Conservation (phyloP, 2,329 filamentous ascomycete genomes). For the Beauveria rudraprayagi region DNA sequence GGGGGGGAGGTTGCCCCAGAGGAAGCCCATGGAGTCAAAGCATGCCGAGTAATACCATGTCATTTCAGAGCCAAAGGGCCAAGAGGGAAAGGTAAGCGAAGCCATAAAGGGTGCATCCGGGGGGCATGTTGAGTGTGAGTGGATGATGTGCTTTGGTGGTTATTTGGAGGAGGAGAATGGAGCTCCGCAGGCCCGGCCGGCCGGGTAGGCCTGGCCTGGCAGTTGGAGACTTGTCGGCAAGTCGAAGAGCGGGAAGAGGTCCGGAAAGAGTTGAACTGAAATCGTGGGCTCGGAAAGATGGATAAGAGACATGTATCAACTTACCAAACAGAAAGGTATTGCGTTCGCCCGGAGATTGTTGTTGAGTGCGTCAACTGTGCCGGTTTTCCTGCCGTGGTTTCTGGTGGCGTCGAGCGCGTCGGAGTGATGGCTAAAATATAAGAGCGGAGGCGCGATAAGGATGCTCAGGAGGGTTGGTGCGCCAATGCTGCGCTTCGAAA, state of each 20-base stretch:
- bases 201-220: background rate
- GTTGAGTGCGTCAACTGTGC: too few relatives aligned
- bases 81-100: conserved; percentile 4
- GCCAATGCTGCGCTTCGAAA: background rate
- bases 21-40: background rate
- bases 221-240: background rate
- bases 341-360: background rate
- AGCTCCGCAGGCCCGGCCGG: conserved; percentile 9
- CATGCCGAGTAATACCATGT: background rate
- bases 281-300: background rate
- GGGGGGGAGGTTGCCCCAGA: background rate
- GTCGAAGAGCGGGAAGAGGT: background rate
- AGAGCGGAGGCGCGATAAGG: conserved; percentile 1
- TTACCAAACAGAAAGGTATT: background rate
- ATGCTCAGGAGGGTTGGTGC: background rate
- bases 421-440: background rate
- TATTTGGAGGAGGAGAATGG: background rate
- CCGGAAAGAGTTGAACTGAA: background rate
- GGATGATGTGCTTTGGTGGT: conserved; percentile 2
- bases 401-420: background rate
- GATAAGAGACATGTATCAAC: background rate
- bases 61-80: background rate
- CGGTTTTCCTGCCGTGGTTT: background rate
- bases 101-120: background rate
- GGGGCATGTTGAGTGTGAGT: background rate